Evolutionary conservation across 768 basidiomycete genomes (phyloP).

Genomic region (Rhizopogon roseolus): DNA sequence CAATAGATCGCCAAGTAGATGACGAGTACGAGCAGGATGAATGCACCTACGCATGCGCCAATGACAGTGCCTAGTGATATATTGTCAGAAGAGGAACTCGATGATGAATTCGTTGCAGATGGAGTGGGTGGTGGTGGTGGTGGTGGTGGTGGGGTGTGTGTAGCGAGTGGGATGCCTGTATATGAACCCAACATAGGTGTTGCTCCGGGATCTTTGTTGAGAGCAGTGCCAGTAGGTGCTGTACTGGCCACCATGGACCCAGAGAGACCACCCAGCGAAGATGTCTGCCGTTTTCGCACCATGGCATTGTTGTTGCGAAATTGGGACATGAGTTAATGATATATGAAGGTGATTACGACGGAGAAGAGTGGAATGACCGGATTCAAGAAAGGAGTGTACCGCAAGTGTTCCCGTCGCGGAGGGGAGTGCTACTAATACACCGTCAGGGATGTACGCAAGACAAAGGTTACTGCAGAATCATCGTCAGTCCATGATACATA

Average conservation of each 20-base stretch:
- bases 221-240: constrained; percentile 18
- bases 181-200: not conserved
- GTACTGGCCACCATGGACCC: constrained; percentile 22
- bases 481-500: not conserved
- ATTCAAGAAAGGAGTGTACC: constrained; percentile 14
- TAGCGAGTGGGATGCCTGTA: constrained; percentile 13
- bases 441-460: not conserved
- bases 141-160: not conserved
- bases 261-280: constrained; percentile 2
- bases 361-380: constrained; percentile 2
- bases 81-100: constrained; percentile 10
- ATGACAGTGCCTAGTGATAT: constrained; percentile 47
- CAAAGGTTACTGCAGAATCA: not conserved
- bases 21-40: constrained; percentile 43
- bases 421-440: constrained; percentile 8
- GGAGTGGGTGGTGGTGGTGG: constrained; percentile 1
- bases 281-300: constrained; percentile 10
- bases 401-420: constrained; percentile 16
- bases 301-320: constrained; percentile 3
- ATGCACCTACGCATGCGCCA: constrained; percentile 58
- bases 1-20: constrained; percentile 52
- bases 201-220: constrained; percentile 16
- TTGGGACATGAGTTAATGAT: constrained; percentile 12
- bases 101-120: constrained; percentile 5
- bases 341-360: not conserved